Evolutionary conservation across 1,284 basidiomycete genomes (phyloP).

Genomic region (Rhodotorula sp.): DNA sequence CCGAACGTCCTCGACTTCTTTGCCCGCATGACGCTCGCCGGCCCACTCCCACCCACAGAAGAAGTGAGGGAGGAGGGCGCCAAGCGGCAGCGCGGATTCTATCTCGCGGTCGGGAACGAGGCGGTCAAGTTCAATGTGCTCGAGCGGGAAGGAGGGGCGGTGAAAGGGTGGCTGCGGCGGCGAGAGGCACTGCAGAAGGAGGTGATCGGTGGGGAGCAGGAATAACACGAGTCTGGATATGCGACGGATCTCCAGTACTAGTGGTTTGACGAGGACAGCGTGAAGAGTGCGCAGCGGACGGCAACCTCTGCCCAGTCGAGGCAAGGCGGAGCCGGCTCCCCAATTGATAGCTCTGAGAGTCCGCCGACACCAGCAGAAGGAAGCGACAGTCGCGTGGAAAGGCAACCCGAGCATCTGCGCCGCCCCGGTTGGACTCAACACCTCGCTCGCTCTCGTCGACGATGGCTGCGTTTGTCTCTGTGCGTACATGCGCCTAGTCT

Average conservation of each 20-base stretch:
- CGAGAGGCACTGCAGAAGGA: too few species aligned
- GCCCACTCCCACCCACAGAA: not conserved
- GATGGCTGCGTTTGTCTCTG: slow-evolving; percentile 10
- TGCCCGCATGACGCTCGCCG: slow-evolving; percentile 36
- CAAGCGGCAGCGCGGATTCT: slow-evolving; percentile 12
- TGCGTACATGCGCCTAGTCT: not conserved
- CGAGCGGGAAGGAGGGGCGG: not conserved
- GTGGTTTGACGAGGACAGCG: too few species aligned
- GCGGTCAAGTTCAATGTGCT: slow-evolving; percentile 44
- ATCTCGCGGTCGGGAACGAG: slow-evolving; percentile 44
- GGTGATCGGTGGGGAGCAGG: too few species aligned
- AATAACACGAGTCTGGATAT: too few species aligned
- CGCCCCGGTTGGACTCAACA: not conserved
- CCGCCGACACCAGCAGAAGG: too few species aligned
- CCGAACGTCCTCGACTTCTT: slow-evolving; percentile 45
- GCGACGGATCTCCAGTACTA: too few species aligned
- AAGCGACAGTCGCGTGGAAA: too few species aligned
- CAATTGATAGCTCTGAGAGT: too few species aligned
- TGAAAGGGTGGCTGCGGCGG: not conserved
- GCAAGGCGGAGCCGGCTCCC: too few species aligned
- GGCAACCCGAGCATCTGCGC: not conserved
- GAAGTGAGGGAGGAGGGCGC: not conserved
- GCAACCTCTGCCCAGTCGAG: too few species aligned
- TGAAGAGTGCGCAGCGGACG: too few species aligned
- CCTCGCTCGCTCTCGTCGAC: not conserved